Conservation (phyloP, 495 filamentous ascomycete genomes). For the Cetradonia linearis region DNA sequence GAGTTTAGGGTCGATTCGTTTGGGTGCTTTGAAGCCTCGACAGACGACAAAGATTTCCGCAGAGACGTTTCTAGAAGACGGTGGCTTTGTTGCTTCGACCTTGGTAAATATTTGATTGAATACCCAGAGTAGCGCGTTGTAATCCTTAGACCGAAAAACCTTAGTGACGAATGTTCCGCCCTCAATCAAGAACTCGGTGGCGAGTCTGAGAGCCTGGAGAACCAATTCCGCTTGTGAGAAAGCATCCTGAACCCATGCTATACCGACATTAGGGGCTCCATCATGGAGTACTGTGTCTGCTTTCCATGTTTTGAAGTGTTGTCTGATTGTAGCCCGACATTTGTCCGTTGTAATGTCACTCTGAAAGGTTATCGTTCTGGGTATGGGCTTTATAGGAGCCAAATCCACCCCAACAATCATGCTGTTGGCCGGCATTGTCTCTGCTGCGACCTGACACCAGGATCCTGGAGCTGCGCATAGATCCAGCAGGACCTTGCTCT, state of each 20-base stretch:
- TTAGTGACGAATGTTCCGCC: slow-evolving; percentile 96
- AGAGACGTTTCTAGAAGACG: slow-evolving; percentile 88
- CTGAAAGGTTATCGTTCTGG: slow-evolving; percentile 87
- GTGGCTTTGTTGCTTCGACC: slow-evolving; percentile 94
- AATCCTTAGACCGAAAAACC: slow-evolving; percentile 95
- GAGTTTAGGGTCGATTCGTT: slow-evolving; percentile 83
- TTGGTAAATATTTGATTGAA: slow-evolving; percentile 93
- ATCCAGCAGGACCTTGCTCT: slow-evolving; percentile 91
- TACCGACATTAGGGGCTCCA: slow-evolving; percentile 95
- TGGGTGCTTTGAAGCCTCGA: slow-evolving; percentile 85
- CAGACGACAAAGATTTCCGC: slow-evolving; percentile 98
- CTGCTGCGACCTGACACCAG: slow-evolving; percentile 97
- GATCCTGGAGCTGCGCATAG: slow-evolving; percentile 95
- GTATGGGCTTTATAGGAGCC: slow-evolving; percentile 90
- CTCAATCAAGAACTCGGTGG: slow-evolving; percentile 83
- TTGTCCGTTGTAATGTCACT: slow-evolving; percentile 97
- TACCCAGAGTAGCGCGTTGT: slow-evolving; percentile 92
- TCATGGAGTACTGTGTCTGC: slow-evolving; percentile 96
- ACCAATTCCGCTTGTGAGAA: slow-evolving; percentile 96
- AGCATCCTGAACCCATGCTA: slow-evolving; percentile 96
- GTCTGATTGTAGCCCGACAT: slow-evolving; percentile 81
- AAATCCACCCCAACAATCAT: slow-evolving; percentile 94
- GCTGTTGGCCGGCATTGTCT: slow-evolving; percentile 83
- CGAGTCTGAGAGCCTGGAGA: slow-evolving; percentile 81
- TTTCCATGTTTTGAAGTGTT: slow-evolving; percentile 94